Percentiles rank a stretch among this genome's conserved stretches.
These are phyloP conservation scores for Clonostachys chloroleuca DNA, from an alignment of 2,329 filamentous ascomycete species.

Conservation along the genomic window DNA sequence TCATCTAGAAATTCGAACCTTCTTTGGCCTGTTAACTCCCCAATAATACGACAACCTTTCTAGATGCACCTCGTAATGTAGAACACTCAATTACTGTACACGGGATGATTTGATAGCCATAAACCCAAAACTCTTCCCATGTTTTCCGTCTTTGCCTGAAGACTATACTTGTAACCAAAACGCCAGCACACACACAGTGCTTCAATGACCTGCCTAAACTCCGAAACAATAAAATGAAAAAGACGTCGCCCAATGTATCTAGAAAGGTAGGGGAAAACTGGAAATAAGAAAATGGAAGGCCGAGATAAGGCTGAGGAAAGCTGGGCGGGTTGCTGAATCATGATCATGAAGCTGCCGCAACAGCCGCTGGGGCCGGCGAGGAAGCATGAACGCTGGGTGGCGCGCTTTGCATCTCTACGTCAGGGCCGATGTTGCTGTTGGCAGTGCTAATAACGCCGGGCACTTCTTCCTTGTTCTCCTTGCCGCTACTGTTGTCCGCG, in stretches of 20 bases:
- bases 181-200: too few species aligned
- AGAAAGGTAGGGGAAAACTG: background rate
- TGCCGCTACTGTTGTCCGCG: constrained; percentile 48
- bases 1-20: too few species aligned
- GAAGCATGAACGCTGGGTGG: constrained; percentile 42
- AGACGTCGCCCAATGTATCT: background rate
- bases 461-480: constrained; percentile 61
- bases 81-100: too few species aligned
- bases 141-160: too few species aligned
- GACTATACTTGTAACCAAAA: too few species aligned
- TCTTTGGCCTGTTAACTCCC: too few species aligned
- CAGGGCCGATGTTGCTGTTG: constrained; percentile 35
- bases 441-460: constrained; percentile 42
- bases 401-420: constrained; percentile 48
- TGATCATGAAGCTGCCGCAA: constrained; percentile 35
- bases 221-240: background rate
- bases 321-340: background rate
- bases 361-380: constrained; percentile 45
- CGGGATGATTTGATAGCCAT: too few species aligned
- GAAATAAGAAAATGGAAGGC: background rate
- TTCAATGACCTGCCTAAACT: background rate
- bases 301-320: constrained; percentile 17
- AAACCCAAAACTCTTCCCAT: too few species aligned
- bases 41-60: too few species aligned
- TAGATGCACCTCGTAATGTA: too few species aligned